Evolutionary conservation across 176 grass and related monocot genomes (phyloP).

Genomic region (Carex kokanica): DNA sequence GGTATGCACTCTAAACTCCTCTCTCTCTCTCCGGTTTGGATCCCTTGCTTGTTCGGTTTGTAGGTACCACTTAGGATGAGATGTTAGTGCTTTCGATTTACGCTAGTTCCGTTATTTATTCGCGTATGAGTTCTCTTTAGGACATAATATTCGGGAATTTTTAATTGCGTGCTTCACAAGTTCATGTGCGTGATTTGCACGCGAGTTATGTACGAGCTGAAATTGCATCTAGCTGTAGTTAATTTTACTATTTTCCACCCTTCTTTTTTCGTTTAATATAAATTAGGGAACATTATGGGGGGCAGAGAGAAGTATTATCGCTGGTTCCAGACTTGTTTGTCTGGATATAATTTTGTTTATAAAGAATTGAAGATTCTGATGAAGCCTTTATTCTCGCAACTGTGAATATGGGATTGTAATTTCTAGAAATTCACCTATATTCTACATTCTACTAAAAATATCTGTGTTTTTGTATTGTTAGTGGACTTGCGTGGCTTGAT

Average conservation of each 20-base stretch:
- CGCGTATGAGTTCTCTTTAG: background rate
- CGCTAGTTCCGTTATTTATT: background rate
- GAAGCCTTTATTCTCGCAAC: background rate
- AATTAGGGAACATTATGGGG: background rate
- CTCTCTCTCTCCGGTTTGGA: background rate
- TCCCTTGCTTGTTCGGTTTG: background rate
- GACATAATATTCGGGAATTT: background rate
- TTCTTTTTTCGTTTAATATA: background rate
- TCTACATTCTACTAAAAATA: background rate
- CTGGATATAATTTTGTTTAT: background rate
- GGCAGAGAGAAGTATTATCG: background rate
- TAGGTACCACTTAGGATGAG: background rate
- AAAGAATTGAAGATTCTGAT: background rate
- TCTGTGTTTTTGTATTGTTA: background rate
- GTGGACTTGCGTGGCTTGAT: background rate
- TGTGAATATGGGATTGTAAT: background rate
- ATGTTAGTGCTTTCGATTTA: background rate
- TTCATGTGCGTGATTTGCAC: background rate
- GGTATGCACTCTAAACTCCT: background rate
- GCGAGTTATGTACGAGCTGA: background rate
- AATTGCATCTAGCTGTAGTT: background rate
- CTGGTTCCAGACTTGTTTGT: background rate
- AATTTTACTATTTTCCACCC: background rate
- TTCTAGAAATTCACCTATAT: background rate
- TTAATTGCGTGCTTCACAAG: background rate